phyloP scores from a whole-genome alignment of 306 rosid genomes.

The Gastrolobium villosum region DNA sequence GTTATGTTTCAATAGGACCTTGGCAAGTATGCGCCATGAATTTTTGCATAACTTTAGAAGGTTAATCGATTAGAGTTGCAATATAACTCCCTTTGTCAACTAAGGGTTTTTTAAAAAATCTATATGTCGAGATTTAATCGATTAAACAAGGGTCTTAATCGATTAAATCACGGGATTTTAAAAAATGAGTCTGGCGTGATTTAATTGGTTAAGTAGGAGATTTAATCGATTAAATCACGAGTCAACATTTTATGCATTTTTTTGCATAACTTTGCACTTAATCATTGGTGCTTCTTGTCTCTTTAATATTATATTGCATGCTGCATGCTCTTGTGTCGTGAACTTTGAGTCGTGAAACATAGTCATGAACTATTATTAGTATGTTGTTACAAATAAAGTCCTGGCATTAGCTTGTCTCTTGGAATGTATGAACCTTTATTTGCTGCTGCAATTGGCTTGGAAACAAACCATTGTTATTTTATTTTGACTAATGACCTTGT shows the following conservation, averaged over 20 bases:
- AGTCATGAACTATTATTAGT: constrained; percentile 40
- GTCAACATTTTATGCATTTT: too few relatives aligned
- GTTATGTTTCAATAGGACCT: constrained; percentile 33
- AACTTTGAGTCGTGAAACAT: constrained; percentile 43
- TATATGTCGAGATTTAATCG: too few relatives aligned
- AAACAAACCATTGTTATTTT: constrained; percentile 24
- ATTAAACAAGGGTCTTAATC: too few relatives aligned
- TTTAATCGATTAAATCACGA: too few relatives aligned
- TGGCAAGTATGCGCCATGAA: constrained; percentile 32
- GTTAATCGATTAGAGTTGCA: too few relatives aligned
- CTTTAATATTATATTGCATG: constrained; percentile 32
- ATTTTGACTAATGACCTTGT: neutral
- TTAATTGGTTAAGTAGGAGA: too few relatives aligned
- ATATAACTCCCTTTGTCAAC: too few relatives aligned
- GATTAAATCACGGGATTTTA: too few relatives aligned
- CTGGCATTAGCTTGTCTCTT: constrained; percentile 39
- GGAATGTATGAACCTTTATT: constrained; percentile 33
- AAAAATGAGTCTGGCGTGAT: too few relatives aligned
- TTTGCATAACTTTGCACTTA: constrained; percentile 43
- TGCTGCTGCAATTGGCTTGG: constrained; percentile 28
- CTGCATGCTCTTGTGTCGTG: neutral
- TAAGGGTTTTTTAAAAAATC: too few relatives aligned
- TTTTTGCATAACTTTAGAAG: constrained; percentile 17
- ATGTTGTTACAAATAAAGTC: constrained; percentile 54
- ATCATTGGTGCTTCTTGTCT: constrained; percentile 36